These are phyloP conservation scores for Bruguiera sexangula DNA, from an alignment of 345 rosid genomes.

Conservation along the genomic window DNA sequence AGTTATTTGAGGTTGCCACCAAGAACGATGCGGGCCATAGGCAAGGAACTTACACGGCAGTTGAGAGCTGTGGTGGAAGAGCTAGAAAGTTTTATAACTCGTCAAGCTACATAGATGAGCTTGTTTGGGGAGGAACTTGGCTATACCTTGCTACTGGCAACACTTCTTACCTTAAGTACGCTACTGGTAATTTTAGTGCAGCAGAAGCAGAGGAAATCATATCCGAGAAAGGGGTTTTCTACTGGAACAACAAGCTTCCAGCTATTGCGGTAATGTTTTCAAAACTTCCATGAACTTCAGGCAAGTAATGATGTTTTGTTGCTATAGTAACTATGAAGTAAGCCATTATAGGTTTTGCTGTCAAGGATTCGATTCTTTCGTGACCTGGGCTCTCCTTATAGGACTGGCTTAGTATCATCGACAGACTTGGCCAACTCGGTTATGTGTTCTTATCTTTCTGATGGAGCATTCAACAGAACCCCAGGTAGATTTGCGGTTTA, in stretches of 20 bases:
- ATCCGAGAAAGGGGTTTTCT: constrained; percentile 42
- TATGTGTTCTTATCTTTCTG: constrained; percentile 48
- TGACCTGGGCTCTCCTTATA: constrained; percentile 50
- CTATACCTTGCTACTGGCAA: constrained; percentile 56
- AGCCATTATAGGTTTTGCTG: constrained; percentile 42
- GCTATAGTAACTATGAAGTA: not conserved
- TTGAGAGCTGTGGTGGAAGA: constrained; percentile 42
- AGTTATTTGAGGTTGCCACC: constrained; percentile 30
- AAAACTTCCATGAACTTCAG: not conserved
- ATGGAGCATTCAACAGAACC: constrained; percentile 30
- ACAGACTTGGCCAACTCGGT: constrained; percentile 28
- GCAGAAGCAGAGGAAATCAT: constrained; percentile 37
- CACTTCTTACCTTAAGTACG: constrained; percentile 42
- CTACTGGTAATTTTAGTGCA: constrained; percentile 27
- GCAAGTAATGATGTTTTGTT: not conserved
- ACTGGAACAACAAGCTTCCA: constrained; percentile 60
- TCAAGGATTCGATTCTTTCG: constrained; percentile 46
- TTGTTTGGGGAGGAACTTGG: constrained; percentile 67
- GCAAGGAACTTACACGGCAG: constrained; percentile 33
- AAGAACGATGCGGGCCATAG: constrained; percentile 17
- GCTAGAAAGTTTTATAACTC: constrained; percentile 47
- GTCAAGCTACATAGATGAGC: constrained; percentile 47
- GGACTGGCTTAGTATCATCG: constrained; percentile 32
- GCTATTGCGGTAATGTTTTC: constrained; percentile 40
- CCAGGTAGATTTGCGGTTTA: constrained; percentile 29